These are phyloP conservation scores for Ceratobasidium sp. DNA, from an alignment of 1,284 basidiomycete genomes.

Conservation along the genomic window DNA sequence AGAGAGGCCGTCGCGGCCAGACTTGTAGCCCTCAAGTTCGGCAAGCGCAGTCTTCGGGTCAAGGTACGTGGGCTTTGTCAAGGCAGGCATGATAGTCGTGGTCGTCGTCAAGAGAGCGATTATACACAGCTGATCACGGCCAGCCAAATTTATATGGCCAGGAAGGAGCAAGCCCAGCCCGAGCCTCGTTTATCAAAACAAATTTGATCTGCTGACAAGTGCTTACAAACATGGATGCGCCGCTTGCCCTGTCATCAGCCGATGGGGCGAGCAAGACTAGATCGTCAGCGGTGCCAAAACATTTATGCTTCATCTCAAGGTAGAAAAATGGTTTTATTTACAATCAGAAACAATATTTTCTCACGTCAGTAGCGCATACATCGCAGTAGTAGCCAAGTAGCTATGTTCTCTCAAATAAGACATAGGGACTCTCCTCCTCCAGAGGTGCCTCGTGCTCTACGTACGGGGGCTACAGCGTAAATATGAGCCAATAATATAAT, in stretches of 20 bases:
- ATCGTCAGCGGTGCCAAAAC: too few relatives aligned
- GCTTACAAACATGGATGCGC: background rate
- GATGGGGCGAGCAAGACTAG: background rate
- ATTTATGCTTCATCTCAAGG: too few relatives aligned
- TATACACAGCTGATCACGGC: background rate
- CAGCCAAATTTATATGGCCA: too few relatives aligned
- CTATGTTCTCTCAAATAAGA: background rate
- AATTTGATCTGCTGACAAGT: constrained; percentile 29
- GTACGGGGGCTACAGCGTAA: too few relatives aligned
- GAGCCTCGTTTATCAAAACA: constrained; percentile 23
- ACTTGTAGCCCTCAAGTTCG: constrained; percentile 73
- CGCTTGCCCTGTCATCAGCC: background rate
- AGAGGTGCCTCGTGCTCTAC: too few relatives aligned
- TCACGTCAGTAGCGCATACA: too few relatives aligned
- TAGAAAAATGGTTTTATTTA: too few relatives aligned
- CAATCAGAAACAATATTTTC: too few relatives aligned
- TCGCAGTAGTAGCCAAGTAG: too few relatives aligned
- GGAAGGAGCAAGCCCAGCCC: too few relatives aligned
- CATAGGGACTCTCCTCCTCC: background rate
- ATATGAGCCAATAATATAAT: too few relatives aligned
- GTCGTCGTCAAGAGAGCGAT: constrained; percentile 14
- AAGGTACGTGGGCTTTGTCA: constrained; percentile 50
- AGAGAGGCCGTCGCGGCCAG: constrained; percentile 84
- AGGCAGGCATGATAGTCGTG: constrained; percentile 13
- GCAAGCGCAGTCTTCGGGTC: constrained; percentile 72